A percentile compares a stretch with the other conserved stretches of the same genome.
phyloP scores from a whole-genome alignment of 805 yeast genomes.

The Starmerella apicola region DNA sequence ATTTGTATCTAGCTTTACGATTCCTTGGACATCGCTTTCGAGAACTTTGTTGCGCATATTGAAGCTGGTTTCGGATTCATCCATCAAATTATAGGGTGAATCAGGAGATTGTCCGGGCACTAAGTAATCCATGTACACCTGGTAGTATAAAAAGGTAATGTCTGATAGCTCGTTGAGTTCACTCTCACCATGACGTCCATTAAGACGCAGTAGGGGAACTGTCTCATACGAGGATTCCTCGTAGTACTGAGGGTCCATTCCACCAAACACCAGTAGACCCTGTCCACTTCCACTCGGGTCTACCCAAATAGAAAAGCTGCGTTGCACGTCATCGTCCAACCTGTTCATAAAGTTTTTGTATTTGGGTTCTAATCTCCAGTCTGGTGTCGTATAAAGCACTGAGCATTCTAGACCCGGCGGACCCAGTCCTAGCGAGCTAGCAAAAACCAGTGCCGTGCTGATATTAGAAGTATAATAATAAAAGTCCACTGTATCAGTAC shows the following conservation, averaged over 20 bases:
- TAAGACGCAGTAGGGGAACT: conserved; percentile 1
- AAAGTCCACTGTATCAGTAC: background rate
- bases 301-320: conserved; percentile 13
- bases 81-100: background rate
- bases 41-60: too few relatives aligned
- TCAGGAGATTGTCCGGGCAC: background rate
- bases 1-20: background rate
- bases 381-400: conserved; percentile 4
- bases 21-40: background rate
- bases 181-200: background rate
- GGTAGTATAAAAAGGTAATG: background rate
- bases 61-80: background rate
- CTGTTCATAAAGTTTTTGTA: conserved; percentile 5
- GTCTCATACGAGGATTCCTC: background rate
- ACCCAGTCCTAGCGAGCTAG: conserved; percentile 12
- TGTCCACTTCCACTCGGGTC: conserved; percentile 4
- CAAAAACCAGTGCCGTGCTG: background rate
- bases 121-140: background rate
- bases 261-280: conserved; percentile 13
- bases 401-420: conserved; percentile 15
- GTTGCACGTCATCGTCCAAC: background rate
- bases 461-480: background rate
- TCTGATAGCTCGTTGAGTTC: background rate
- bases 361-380: conserved; percentile 9
- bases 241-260: conserved; percentile 9